phyloP scores from a whole-genome alignment of 805 yeast genomes.

The Candida tammaniensis region DNA sequence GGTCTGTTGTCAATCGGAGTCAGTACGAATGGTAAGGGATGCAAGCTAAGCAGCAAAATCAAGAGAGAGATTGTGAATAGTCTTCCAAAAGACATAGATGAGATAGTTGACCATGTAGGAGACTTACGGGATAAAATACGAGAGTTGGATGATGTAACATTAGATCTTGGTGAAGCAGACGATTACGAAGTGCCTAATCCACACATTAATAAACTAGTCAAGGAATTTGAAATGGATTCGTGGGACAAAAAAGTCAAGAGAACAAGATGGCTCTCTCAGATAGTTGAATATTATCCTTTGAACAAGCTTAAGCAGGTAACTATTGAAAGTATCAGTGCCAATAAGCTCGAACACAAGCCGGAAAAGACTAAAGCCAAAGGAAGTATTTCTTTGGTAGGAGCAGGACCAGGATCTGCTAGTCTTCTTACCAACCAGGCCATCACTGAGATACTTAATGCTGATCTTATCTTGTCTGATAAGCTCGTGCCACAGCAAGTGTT shows the following conservation, averaged over 20 bases:
- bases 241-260: slow-evolving; percentile 55
- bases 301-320: slow-evolving; percentile 48
- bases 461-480: slow-evolving; percentile 83
- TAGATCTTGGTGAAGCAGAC: slow-evolving; percentile 50
- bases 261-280: slow-evolving; percentile 82
- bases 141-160: slow-evolving; percentile 43
- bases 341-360: slow-evolving; percentile 1
- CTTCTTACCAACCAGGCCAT: slow-evolving; percentile 83
- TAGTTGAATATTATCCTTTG: slow-evolving; percentile 88
- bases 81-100: slow-evolving; percentile 69
- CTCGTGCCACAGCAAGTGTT: slow-evolving; percentile 87
- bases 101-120: slow-evolving; percentile 69
- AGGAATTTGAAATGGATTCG: slow-evolving; percentile 55
- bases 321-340: slow-evolving; percentile 6
- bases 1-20: slow-evolving; percentile 81
- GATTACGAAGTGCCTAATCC: slow-evolving; percentile 68
- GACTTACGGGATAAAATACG: slow-evolving; percentile 55
- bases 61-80: slow-evolving; percentile 66
- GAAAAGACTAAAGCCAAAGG: slow-evolving; percentile 33
- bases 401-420: slow-evolving; percentile 90
- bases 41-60: slow-evolving; percentile 77
- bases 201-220: slow-evolving; percentile 58
- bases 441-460: slow-evolving; percentile 77
- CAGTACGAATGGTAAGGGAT: slow-evolving; percentile 86
- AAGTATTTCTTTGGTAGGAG: slow-evolving; percentile 76